Conservation (phyloP, 2,329 filamentous ascomycete genomes). For the Aschersonia sp. region DNA sequence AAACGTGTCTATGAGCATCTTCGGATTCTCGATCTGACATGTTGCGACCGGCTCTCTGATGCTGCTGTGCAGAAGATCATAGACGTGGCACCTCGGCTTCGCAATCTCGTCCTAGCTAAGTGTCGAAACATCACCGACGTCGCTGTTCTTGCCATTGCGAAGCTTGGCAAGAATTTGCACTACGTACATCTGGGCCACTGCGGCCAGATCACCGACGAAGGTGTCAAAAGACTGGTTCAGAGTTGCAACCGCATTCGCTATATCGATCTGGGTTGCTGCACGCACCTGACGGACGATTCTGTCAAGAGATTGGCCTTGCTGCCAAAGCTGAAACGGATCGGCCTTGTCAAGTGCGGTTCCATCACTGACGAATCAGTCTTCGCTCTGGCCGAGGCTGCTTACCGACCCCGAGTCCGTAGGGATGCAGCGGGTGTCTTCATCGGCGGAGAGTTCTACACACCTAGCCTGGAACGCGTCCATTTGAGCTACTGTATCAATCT, state of each 20-base stretch:
- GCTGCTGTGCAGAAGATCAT: constrained; percentile 81
- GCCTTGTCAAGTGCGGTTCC: constrained; percentile 79
- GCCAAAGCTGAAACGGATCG: constrained; percentile 88
- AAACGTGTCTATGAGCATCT: constrained; percentile 64
- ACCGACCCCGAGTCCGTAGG: constrained; percentile 32
- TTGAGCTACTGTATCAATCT: constrained; percentile 86
- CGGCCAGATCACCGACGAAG: constrained; percentile 75
- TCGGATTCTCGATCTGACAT: constrained; percentile 85
- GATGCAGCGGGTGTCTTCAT: constrained; percentile 31
- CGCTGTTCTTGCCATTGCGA: constrained; percentile 74
- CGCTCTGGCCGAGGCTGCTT: constrained; percentile 61
- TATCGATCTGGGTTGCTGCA: constrained; percentile 94
- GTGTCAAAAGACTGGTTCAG: constrained; percentile 71
- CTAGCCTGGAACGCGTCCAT: constrained; percentile 81
- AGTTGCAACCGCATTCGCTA: constrained; percentile 89
- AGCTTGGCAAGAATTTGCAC: constrained; percentile 87
- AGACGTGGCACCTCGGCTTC: constrained; percentile 67
- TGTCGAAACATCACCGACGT: constrained; percentile 85
- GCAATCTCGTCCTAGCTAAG: constrained; percentile 89
- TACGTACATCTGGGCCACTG: constrained; percentile 95
- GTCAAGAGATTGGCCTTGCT: constrained; percentile 71
- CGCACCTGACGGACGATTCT: constrained; percentile 72
- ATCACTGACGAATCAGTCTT: constrained; percentile 87
- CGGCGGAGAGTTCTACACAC: constrained; percentile 37
- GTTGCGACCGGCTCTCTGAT: constrained; percentile 72